These are phyloP conservation scores for Microascus cirrosus DNA, from an alignment of 2,329 filamentous ascomycete species.

Conservation along the genomic window DNA sequence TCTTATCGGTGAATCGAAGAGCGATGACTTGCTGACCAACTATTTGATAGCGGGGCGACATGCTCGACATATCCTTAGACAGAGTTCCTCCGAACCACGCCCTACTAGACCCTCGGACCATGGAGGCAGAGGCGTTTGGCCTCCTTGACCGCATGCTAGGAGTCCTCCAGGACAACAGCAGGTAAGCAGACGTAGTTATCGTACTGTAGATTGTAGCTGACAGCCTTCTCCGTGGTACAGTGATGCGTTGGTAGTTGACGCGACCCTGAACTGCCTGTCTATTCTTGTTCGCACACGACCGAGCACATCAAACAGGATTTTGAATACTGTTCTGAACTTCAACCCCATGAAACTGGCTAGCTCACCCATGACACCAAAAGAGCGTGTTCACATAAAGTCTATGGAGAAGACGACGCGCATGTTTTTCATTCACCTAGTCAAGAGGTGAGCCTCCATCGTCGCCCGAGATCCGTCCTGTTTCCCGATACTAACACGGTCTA, in stretches of 20 bases:
- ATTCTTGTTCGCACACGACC: slow-evolving; percentile 74
- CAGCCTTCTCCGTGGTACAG: slow-evolving; percentile 27
- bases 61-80: slow-evolving; percentile 69
- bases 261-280: slow-evolving; percentile 80
- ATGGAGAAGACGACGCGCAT: slow-evolving; percentile 90
- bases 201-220: not conserved
- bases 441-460: slow-evolving; percentile 42
- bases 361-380: slow-evolving; percentile 64
- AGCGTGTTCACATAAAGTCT: slow-evolving; percentile 75
- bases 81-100: slow-evolving; percentile 78
- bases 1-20: no score
- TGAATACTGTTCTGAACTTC: slow-evolving; percentile 79
- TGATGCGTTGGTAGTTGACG: slow-evolving; percentile 80
- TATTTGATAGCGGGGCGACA: slow-evolving; percentile 27
- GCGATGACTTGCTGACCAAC: slow-evolving; percentile 5
- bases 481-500: slow-evolving; percentile 1
- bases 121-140: slow-evolving; percentile 89
- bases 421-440: slow-evolving; percentile 71
- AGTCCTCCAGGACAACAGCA: slow-evolving; percentile 76
- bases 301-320: slow-evolving; percentile 70
- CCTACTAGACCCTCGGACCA: slow-evolving; percentile 63
- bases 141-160: slow-evolving; percentile 79
- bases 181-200: slow-evolving; percentile 38
- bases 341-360: slow-evolving; percentile 78
- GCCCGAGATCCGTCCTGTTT: not conserved